A percentile compares a stretch with the other conserved stretches of the same genome.
Conservation (phyloP, 495 filamentous ascomycete species). For the Saxophila tyrrhenica region DNA sequence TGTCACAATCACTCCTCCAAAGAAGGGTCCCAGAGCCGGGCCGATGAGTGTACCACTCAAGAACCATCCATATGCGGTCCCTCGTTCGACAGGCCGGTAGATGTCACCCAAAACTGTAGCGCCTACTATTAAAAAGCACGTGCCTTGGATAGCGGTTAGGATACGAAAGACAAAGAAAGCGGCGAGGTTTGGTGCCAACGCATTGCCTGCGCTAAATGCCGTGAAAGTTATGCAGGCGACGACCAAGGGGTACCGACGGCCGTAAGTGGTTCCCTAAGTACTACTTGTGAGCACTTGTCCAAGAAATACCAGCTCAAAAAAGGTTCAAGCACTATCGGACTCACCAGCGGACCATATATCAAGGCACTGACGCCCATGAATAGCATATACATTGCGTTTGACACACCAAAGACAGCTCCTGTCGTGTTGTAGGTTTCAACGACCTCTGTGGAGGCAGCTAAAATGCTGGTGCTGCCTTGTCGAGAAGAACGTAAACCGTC, state of each 20-base stretch:
- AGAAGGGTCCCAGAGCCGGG: conserved; percentile 57
- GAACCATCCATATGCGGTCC: conserved; percentile 59
- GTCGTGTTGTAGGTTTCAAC: conserved; percentile 49
- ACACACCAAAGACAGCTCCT: conserved; percentile 54
- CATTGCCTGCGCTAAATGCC: conserved; percentile 53
- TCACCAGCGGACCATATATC: conserved; percentile 57
- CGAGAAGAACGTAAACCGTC: too few species aligned
- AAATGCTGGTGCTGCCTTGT: conserved; percentile 56
- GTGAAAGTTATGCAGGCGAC: conserved; percentile 43
- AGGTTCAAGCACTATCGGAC: conserved; percentile 32
- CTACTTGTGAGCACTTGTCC: too few species aligned
- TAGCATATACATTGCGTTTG: conserved; percentile 57
- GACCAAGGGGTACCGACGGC: conserved; percentile 43
- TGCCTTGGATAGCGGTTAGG: conserved; percentile 61
- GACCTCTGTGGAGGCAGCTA: conserved; percentile 60
- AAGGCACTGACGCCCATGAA: conserved; percentile 59
- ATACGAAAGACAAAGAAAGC: conserved; percentile 54
- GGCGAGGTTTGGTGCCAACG: conserved; percentile 52
- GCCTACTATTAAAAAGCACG: conserved; percentile 54
- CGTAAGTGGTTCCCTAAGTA: conserved; percentile 38
- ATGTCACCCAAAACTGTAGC: conserved; percentile 46
- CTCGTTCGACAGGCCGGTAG: conserved; percentile 44
- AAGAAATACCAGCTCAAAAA: background rate
- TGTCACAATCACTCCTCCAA: conserved; percentile 51
- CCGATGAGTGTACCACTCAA: conserved; percentile 58